phyloP scores from a whole-genome alignment of 2,329 filamentous ascomycete species.

The Botrytis elliptica region DNA sequence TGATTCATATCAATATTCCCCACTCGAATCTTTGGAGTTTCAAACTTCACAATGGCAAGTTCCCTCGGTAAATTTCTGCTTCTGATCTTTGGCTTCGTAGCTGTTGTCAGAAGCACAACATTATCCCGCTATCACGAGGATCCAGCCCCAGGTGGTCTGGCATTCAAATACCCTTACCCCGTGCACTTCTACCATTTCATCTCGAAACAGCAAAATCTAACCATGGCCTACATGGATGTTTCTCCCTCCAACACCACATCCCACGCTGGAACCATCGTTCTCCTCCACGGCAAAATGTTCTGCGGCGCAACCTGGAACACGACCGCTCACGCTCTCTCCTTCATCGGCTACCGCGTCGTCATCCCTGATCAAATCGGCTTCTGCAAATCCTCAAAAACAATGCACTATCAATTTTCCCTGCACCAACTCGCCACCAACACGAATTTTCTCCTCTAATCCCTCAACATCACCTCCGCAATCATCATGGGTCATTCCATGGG shows the following conservation, averaged over 20 bases:
- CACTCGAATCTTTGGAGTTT: background rate
- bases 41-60: background rate
- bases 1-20: background rate
- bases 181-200: constrained; percentile 28
- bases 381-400: constrained; percentile 56
- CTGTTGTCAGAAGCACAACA: background rate
- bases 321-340: constrained; percentile 46
- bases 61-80: background rate
- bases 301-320: constrained; percentile 53
- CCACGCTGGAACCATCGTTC: constrained; percentile 42
- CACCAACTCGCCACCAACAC: constrained; percentile 53
- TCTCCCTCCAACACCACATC: constrained; percentile 4
- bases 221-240: constrained; percentile 11
- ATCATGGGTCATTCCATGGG: constrained; percentile 56
- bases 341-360: constrained; percentile 49
- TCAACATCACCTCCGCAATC: constrained; percentile 46
- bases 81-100: background rate
- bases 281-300: constrained; percentile 58
- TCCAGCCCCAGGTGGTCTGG: background rate
- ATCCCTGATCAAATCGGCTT: constrained; percentile 55
- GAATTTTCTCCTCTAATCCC: constrained; percentile 45
- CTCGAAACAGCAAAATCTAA: constrained; percentile 38
- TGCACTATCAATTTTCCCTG: constrained; percentile 52
- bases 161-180: background rate
- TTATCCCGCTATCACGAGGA: background rate